Conservation (phyloP, 768 basidiomycete species). For the Cubamyces lactineus region DNA sequence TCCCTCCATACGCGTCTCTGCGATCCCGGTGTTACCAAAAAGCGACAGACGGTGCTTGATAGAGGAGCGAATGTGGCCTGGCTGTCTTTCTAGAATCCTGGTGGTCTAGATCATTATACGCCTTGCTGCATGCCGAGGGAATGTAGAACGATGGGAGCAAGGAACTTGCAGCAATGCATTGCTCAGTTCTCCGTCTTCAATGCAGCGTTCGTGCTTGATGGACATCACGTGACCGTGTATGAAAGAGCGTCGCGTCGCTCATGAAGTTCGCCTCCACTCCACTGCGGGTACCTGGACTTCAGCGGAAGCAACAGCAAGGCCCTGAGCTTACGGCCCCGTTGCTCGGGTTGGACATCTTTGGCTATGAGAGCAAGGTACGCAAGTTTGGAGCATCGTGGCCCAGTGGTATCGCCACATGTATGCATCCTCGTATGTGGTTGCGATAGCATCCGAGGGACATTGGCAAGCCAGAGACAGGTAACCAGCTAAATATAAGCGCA, state of each 20-base stretch:
- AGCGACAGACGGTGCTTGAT: background rate
- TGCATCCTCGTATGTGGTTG: no score
- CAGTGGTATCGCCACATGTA: no score
- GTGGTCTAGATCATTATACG: background rate
- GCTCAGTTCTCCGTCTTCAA: background rate
- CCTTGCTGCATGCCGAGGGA: background rate
- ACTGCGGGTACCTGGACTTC: conserved; percentile 3
- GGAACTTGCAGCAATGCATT: background rate
- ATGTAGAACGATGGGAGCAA: conserved; percentile 2
- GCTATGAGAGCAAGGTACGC: no score
- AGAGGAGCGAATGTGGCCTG: background rate
- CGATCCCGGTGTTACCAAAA: background rate
- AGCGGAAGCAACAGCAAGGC: conserved; percentile 5
- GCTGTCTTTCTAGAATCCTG: background rate
- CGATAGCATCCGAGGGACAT: no score
- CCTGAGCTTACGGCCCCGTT: background rate
- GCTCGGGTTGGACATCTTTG: no score
- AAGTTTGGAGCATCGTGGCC: no score
- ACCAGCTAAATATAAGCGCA: no score
- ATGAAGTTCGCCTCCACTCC: no score
- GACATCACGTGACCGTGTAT: background rate
- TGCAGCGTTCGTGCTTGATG: background rate
- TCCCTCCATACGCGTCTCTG: background rate
- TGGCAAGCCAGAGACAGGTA: no score
- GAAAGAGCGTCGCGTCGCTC: background rate